A percentile compares a stretch with the other conserved stretches of the same genome.
Conservation (phyloP, 2,329 filamentous ascomycete species). For the Penicillium nordicum region DNA sequence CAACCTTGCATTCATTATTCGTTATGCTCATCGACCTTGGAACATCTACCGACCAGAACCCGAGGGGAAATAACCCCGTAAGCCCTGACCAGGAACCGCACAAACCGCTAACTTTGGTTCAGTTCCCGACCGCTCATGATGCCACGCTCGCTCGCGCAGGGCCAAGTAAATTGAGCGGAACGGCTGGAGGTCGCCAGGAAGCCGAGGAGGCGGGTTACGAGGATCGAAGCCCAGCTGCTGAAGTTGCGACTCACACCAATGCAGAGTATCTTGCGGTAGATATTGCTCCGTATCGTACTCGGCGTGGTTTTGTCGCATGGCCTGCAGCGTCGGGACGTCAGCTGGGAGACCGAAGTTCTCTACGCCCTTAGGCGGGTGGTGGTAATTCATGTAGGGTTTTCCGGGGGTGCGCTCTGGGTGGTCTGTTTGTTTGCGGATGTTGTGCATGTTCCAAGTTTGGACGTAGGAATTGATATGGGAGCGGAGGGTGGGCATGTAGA, state of each 20-base stretch:
- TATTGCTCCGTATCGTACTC: conserved; percentile 9
- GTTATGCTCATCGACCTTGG: not conserved
- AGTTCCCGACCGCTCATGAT: conserved; percentile 1
- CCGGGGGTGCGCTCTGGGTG: conserved; percentile 2
- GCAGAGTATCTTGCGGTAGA: conserved; percentile 4
- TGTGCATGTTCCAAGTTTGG: conserved; percentile 11
- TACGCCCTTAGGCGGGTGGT: conserved; percentile 10
- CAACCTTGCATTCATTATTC: not conserved
- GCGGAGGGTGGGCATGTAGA: conserved; percentile 11
- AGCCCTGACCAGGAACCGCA: not conserved
- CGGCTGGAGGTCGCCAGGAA: conserved; percentile 5
- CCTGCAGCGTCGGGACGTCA: not conserved
- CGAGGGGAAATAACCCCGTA: conserved; percentile 3
- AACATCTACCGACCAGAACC: not conserved
- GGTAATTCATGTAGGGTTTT: conserved; percentile 12
- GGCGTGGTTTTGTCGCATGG: not conserved
- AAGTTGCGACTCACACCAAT: conserved; percentile 7
- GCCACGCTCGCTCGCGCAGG: conserved; percentile 6
- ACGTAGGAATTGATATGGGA: conserved; percentile 8
- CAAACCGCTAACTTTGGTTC: conserved; percentile 1
- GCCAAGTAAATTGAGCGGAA: conserved; percentile 8
- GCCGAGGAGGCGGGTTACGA: not conserved
- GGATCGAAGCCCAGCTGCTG: conserved; percentile 11
- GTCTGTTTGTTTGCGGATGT: conserved; percentile 9
- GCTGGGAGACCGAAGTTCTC: conserved; percentile 8